Conservation (phyloP, 2,329 filamentous ascomycete genomes). For the Xylaria sp. region DNA sequence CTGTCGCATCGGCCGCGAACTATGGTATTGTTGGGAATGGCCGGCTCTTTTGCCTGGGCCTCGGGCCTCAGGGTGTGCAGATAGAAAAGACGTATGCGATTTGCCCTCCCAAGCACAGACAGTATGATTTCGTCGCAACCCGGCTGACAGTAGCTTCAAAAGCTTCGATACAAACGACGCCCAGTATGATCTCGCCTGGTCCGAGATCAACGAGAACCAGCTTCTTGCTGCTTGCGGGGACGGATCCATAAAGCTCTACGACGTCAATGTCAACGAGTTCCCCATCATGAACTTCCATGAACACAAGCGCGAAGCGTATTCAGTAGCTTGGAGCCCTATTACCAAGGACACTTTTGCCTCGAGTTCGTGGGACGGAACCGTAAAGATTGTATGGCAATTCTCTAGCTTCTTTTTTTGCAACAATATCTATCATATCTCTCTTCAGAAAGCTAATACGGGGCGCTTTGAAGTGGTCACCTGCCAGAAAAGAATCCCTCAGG, state of each 20-base stretch:
- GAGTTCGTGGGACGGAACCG: slow-evolving; percentile 93
- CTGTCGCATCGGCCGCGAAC: slow-evolving; percentile 89
- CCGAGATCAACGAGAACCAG: slow-evolving; percentile 95
- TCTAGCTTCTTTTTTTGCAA: background rate
- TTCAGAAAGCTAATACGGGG: slow-evolving; percentile 11
- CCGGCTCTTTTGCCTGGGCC: slow-evolving; percentile 79
- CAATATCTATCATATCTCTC: background rate
- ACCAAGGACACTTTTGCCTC: slow-evolving; percentile 90
- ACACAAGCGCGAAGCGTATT: slow-evolving; percentile 91
- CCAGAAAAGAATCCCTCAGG: slow-evolving; percentile 72
- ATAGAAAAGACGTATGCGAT: slow-evolving; percentile 77
- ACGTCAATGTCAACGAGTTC: slow-evolving; percentile 78
- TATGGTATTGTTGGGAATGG: slow-evolving; percentile 98
- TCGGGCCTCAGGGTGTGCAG: slow-evolving; percentile 83
- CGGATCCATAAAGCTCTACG: slow-evolving; percentile 93
- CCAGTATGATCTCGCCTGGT: slow-evolving; percentile 94
- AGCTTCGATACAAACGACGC: slow-evolving; percentile 98
- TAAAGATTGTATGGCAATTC: slow-evolving; percentile 73
- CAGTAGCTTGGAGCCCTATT: slow-evolving; percentile 89
- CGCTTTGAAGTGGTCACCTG: slow-evolving; percentile 77
- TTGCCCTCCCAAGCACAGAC: background rate
- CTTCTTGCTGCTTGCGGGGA: slow-evolving; percentile 88
- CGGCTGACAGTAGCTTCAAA: slow-evolving; percentile 22
- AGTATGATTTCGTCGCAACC: background rate
- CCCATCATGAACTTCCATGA: slow-evolving; percentile 92